Evolutionary conservation across 2,329 filamentous ascomycete species (phyloP).

Genomic region (Davidsoniella neocaledoniae): DNA sequence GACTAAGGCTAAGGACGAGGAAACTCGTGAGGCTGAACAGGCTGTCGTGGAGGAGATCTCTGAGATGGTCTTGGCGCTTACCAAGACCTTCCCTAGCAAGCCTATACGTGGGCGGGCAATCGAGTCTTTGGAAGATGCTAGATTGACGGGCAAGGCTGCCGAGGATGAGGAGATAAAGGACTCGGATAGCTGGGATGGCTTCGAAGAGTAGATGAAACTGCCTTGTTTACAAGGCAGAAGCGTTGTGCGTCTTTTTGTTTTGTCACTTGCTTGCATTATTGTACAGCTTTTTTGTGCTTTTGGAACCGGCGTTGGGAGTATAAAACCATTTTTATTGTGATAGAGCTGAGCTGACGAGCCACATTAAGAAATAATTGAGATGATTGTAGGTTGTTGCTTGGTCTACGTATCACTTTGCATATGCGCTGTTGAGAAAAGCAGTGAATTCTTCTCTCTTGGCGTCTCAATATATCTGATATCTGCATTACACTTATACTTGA

Average conservation of each 20-base stretch:
- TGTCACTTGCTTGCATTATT: conserved; percentile 1
- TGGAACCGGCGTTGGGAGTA: conserved; percentile 12
- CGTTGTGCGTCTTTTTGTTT: conserved; percentile 3
- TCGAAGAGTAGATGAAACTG: conserved; percentile 34
- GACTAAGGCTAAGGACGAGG: conserved; percentile 7
- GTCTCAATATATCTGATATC: neutral
- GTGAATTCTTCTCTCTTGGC: neutral
- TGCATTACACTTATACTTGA: too few relatives aligned
- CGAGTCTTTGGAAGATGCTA: conserved; percentile 57
- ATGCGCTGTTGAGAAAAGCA: neutral
- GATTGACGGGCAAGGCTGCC: conserved; percentile 43
- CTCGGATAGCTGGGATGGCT: conserved; percentile 47
- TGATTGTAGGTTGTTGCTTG: neutral
- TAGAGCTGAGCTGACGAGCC: neutral
- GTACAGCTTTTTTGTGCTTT: conserved; percentile 7
- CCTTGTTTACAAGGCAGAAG: neutral
- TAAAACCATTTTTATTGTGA: conserved; percentile 3
- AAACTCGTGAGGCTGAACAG: conserved; percentile 24
- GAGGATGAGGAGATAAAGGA: conserved; percentile 20
- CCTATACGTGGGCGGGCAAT: conserved; percentile 51
- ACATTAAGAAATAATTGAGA: neutral
- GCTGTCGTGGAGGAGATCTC: conserved; percentile 37
- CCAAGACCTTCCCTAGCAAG: conserved; percentile 44
- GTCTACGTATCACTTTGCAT: conserved; percentile 1
- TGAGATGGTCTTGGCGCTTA: conserved; percentile 38